These are phyloP conservation scores for Houttuynia cordata DNA, from an alignment of 164 flowering plant species.

Conservation along the genomic window DNA sequence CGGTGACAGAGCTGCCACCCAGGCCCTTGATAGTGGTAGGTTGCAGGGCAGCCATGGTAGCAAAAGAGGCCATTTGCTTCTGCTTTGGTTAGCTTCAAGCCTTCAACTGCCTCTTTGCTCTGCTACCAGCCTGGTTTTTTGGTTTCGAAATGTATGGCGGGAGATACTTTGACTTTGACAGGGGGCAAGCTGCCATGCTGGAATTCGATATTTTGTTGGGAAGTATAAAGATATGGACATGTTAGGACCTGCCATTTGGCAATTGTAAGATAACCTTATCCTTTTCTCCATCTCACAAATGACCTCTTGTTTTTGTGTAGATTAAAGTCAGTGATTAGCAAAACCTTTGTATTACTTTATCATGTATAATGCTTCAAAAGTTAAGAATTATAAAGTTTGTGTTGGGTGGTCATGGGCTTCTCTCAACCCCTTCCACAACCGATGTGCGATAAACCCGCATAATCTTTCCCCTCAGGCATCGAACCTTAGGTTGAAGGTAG, in stretches of 20 bases:
- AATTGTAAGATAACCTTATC: constrained; percentile 4
- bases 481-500: too few relatives aligned
- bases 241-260: constrained; percentile 31
- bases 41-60: neutral
- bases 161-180: neutral
- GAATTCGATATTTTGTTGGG: constrained; percentile 3
- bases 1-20: constrained; percentile 53
- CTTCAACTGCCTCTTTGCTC: neutral
- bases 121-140: neutral
- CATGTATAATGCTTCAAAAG: too few relatives aligned
- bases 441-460: too few relatives aligned
- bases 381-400: too few relatives aligned
- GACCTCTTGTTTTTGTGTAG: too few relatives aligned
- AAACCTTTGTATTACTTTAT: too few relatives aligned
- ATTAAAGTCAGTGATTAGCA: too few relatives aligned
- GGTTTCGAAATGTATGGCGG: neutral
- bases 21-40: constrained; percentile 46
- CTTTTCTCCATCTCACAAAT: neutral
- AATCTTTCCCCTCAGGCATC: too few relatives aligned
- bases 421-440: too few relatives aligned
- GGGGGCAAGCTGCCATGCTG: constrained; percentile 46
- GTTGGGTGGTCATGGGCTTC: too few relatives aligned
- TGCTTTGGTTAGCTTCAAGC: neutral
- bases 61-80: neutral
- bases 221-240: constrained; percentile 8